Percentiles rank a stretch among this genome's conserved stretches.
Conservation (phyloP, 257 asterid species). For the Vinca minor region DNA sequence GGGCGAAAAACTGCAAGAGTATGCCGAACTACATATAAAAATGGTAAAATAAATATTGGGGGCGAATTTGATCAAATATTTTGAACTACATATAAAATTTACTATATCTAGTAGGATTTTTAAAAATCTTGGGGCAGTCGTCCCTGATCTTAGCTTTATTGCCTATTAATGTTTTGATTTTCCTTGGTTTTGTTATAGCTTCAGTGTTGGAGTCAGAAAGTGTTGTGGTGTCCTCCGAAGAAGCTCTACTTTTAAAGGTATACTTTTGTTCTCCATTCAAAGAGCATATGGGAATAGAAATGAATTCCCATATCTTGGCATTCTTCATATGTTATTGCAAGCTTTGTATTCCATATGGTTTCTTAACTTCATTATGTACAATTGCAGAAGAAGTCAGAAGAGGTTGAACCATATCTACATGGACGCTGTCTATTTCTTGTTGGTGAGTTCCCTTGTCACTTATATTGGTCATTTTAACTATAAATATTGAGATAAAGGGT, state of each 20-base stretch:
- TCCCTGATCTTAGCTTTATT: no score
- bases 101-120: no score
- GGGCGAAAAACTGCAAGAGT: no score
- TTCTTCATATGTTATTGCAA: background rate
- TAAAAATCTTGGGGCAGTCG: no score
- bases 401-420: slow-evolving; percentile 48
- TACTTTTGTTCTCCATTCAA: background rate
- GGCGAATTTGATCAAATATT: no score
- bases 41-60: no score
- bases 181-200: slow-evolving; percentile 25
- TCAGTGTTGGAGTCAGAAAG: slow-evolving; percentile 47
- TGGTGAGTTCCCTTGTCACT: slow-evolving; percentile 44
- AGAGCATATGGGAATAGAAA: background rate
- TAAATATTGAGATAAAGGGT: background rate
- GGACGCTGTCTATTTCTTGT: slow-evolving; percentile 81
- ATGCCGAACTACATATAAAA: no score
- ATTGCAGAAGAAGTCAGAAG: slow-evolving; percentile 67
- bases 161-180: background rate
- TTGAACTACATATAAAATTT: no score
- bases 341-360: slow-evolving; percentile 1
- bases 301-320: background rate
- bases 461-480: background rate
- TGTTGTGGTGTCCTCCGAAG: slow-evolving; percentile 35
- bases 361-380: slow-evolving; percentile 7
- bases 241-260: slow-evolving; percentile 50